Base-by-base conservation (phyloP, 208 protist genomes). In the Borovskyia barvae region DNA sequence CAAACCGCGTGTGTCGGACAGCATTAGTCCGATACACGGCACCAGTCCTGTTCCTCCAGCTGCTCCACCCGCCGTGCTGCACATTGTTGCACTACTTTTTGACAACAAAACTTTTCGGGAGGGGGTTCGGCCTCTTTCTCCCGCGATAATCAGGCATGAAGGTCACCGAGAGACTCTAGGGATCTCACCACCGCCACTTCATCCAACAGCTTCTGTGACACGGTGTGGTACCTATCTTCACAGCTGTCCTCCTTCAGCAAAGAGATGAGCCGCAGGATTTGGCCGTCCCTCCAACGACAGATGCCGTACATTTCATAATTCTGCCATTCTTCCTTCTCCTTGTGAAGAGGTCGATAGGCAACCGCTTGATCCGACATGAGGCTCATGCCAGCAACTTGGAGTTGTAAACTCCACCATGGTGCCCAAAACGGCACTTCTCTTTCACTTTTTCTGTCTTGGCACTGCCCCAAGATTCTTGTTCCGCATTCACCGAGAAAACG, bases 61-160 rank as follows among this genome's bases (percentile, higher is more conserved):
- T 48, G 40, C n/a, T 70, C 63, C 20, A 70, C 12, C 14, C 48
- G 63, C 12, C 36, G 63, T 5, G 39, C 22, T 3, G 63, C 53
- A 53, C 47, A 70, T 30, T 51, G 63, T 43, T 63, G 40, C 54
- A 70, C 49, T 22, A 35, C 63, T 24, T 70, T 35, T 30, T 70
- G 63, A 14, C 55, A 19, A 0, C 47, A 47, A 39, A 36, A 70
- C 6, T 30, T 56, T 15, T 49, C 41, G 4, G 57, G 19, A 15
- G 32, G 46, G 5, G 15, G 43, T 9, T 17, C 30, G n/a, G 37
- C 30, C 3, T 19, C 28, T 9, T 35, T 22, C 30, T 70, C 63
- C 24, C 56, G 45, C 29, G 41, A 29, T 29, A 51, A 9, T 19
- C 52, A 49, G 8, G 54, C 8, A 24, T 57, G n/a, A n/a, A n/a